Base-by-base conservation (phyloP, 768 basidiomycete genomes). In the Rhizopogon vinicolor region DNA sequence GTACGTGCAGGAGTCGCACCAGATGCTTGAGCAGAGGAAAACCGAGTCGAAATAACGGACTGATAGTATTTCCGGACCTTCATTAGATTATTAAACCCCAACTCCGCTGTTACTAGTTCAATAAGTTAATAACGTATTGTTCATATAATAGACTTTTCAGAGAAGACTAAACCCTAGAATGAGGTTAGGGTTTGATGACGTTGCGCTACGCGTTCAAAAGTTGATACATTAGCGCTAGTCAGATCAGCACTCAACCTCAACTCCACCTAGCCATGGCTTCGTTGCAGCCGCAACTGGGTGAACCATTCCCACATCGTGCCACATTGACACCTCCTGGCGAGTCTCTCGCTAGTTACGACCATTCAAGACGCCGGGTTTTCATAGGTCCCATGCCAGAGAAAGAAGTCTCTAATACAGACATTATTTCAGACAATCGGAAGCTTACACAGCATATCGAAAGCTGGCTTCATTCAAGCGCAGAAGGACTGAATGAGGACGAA, bases 381-480 rank as follows among this genome's bases (percentile, higher is more conserved):
- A 75, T 93, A 43, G 91, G 91, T 0, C 87, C 90, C 3, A 78
- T 91, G 75, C 89, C 89, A 12, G 83, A 86, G 63, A 81, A 77
- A 54, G 74, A 83, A 54, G 69, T 82, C 53, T 70, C 70, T 3
- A 68, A 67, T 50, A 68, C 72, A 44, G 75, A 81, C 59, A 66
- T 65, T 63, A 41, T 53, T n/a, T 62, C n/a, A 44, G 54, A 41
- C 16, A 41, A 45, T 54, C 66, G 58, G 51, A 62, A 49, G 50
- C 70, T 70, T 60, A 71, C 61, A 62, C 52, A 65, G 54, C 63
- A 57, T 55, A 55, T 58, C 61, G 62, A 57, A 50, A 60, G 67
- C 51, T 55, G 62, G 33, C 55, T 72, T 58, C 45, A 22, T 42
- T 51, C n/a, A 18, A 19, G 42, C 18, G 49, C 46, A 22, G 66